These are phyloP conservation scores for Cryptococcus floricola DNA, from an alignment of 1,284 basidiomycete species.

Conservation along the genomic window DNA sequence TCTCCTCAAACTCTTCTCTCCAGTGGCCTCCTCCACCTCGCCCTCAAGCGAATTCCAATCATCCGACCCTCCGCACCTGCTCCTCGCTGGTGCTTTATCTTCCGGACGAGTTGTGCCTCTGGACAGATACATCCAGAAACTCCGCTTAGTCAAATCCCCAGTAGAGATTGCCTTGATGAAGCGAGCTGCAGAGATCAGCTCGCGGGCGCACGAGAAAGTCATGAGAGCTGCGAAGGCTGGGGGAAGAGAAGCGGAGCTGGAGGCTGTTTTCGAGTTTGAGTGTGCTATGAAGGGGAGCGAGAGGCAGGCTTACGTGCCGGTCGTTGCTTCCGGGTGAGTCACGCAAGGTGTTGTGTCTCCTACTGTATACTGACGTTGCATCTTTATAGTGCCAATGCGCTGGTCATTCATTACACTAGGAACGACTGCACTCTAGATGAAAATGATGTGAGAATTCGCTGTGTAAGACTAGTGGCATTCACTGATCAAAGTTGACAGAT, in stretches of 20 bases:
- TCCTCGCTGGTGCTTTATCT: slow-evolving; percentile 43
- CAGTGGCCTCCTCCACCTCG: slow-evolving; percentile 18
- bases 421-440: slow-evolving; percentile 73
- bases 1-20: slow-evolving; percentile 44
- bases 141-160: slow-evolving; percentile 50
- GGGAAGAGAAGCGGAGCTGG: slow-evolving; percentile 67
- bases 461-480: not conserved
- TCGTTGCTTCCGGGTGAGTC: slow-evolving; percentile 81
- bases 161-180: slow-evolving; percentile 51
- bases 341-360: not conserved
- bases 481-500: slow-evolving; percentile 46
- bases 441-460: slow-evolving; percentile 55
- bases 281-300: slow-evolving; percentile 74
- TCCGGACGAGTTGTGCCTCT: slow-evolving; percentile 41
- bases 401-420: slow-evolving; percentile 87
- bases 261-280: slow-evolving; percentile 82
- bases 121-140: slow-evolving; percentile 44
- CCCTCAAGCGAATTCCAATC: slow-evolving; percentile 18
- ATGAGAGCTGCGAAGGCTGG: slow-evolving; percentile 76
- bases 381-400: slow-evolving; percentile 64
- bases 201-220: slow-evolving; percentile 48
- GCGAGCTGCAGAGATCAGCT: slow-evolving; percentile 50
- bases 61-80: slow-evolving; percentile 45
- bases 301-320: slow-evolving; percentile 86
- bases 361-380: not conserved